Percentiles rank a stretch among this genome's conserved stretches.
Evolutionary conservation across 352 stramenopile genomes (phyloP).

Genomic region (Phytophthora pistaciae): DNA sequence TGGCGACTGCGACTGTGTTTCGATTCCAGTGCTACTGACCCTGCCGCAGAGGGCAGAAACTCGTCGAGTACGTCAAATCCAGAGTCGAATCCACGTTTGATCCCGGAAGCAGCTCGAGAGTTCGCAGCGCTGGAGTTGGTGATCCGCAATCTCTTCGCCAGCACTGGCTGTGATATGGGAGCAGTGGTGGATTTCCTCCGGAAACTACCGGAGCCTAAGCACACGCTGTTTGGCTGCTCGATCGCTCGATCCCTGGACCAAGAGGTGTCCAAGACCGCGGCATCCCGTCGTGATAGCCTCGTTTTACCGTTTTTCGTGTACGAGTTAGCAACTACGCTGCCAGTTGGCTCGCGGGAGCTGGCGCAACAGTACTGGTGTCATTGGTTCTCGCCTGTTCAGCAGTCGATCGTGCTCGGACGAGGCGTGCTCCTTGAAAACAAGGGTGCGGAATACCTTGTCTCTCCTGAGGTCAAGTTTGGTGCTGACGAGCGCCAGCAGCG

Average conservation of each 20-base stretch:
- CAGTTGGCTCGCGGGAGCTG: neutral
- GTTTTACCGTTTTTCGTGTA: neutral
- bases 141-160: neutral
- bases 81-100: neutral
- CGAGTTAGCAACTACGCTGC: neutral
- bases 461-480: neutral
- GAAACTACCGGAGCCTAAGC: neutral
- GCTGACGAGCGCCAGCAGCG: neutral
- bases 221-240: constrained; percentile 3
- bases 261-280: neutral
- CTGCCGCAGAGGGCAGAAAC: neutral
- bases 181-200: neutral
- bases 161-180: neutral
- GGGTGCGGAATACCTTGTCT: neutral
- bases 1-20: neutral
- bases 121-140: constrained; percentile 2
- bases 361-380: constrained; percentile 6
- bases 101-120: neutral
- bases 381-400: constrained; percentile 4
- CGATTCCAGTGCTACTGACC: neutral
- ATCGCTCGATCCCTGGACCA: neutral
- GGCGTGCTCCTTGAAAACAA: neutral
- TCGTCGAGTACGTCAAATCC: neutral
- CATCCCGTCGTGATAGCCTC: neutral
- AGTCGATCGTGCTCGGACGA: neutral